Evolutionary conservation across 2,329 filamentous ascomycete species (phyloP), one percentile per base, ranked within the genome.

Genomic region (Eurotiales sp.): DNA sequence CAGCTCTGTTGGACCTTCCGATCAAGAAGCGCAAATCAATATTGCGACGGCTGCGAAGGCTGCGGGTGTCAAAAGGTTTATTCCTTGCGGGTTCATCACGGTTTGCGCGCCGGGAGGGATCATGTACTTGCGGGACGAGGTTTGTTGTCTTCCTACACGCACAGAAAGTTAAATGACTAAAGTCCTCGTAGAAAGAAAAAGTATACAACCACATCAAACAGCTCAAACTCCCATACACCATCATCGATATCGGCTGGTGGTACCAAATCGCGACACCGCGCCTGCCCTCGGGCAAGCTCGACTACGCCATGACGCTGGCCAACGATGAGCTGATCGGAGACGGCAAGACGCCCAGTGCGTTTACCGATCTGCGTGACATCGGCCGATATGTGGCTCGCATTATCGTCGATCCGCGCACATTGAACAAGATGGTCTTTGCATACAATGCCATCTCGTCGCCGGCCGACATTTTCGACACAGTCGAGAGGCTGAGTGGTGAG

Each of bases 241-340:
- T 77, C 56, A 73, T 81, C 36, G 78, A 82, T 46, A 70, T 79
- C 1, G 79, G 78, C 4, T 78, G 63, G 60, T 81, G 78, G 79
- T 73, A 77, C 53, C 76, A 80, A 53, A 51, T 74, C 17, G 60
- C 62, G 1, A 60, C 72, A 10, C 71, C 71, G 2, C 51, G 42
- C 0, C 40, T 77, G 0, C 70, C 72, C 6, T 71, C 66, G 19
- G 72, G 73, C 5, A 58, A 59, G 21, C 58, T 67, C 3, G 72
- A 76, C 53, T 70, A 71, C 47, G 63, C 62, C 5, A 41, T 65
- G 8, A 77, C n/a, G 49, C 56, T 10, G 72, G 68, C 3, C 46
- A 50, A 46, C 29, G 69, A 73, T 50, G 77, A 77, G 0, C 61
- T 71, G 3, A 55, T 60, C 0, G 51, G 46, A 7, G 45, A 45